Conservation (phyloP, 225 moss, liverwort and hornwort species). For the Pleurozium schreberi region DNA sequence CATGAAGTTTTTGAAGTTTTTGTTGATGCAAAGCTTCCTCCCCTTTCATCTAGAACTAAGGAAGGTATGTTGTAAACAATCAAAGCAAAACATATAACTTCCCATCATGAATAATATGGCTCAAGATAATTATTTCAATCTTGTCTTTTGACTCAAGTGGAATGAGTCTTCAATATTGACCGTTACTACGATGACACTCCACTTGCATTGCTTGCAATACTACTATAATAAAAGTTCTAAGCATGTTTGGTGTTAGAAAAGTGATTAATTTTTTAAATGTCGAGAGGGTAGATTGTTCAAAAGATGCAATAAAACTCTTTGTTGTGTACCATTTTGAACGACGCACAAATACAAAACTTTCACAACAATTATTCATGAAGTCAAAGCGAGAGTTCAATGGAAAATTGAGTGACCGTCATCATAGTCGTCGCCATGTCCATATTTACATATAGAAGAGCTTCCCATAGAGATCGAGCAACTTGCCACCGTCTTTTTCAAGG, state of each 20-base stretch:
- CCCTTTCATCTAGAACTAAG: neutral
- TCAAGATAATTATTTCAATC: neutral
- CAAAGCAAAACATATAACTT: neutral
- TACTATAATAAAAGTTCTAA: neutral
- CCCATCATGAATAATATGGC: neutral
- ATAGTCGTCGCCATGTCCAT: neutral
- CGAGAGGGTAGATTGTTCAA: neutral
- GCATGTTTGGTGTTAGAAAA: too few species aligned
- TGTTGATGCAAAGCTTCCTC: neutral
- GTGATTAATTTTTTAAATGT: neutral
- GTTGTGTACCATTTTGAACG: neutral
- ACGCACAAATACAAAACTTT: neutral
- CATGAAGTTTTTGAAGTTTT: accelerated
- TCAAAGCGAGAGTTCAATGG: neutral
- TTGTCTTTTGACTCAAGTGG: neutral
- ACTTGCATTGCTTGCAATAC: neutral
- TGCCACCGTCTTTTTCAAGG: neutral
- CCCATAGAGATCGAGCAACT: neutral
- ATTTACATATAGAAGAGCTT: neutral
- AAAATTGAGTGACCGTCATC: neutral
- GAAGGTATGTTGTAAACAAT: neutral
- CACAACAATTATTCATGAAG: neutral
- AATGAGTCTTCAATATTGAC: neutral
- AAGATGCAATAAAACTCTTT: neutral
- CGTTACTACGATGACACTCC: neutral